Evolutionary conservation across 495 filamentous ascomycete genomes (phyloP).

Genomic region (Amphirosellinia nigrospora): DNA sequence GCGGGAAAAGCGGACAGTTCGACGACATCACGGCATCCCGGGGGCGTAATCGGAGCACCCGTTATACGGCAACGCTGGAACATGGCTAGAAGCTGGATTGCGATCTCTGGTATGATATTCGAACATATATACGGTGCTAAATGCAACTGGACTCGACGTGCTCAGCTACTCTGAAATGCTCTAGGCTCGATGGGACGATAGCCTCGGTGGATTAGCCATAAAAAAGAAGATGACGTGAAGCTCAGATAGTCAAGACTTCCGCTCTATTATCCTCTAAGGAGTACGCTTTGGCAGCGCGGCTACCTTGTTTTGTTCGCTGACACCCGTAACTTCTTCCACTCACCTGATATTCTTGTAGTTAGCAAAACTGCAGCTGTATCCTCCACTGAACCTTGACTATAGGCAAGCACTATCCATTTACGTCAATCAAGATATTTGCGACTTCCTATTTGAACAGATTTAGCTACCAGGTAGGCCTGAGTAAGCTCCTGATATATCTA

Average conservation of each 20-base stretch:
- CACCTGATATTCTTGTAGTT: not conserved
- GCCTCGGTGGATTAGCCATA: not conserved
- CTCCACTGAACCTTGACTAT: not conserved
- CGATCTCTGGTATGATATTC: not conserved
- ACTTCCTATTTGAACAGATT: not conserved
- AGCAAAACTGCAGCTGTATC: not conserved
- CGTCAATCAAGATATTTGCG: not conserved
- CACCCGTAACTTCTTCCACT: not conserved
- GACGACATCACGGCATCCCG: not conserved
- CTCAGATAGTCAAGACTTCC: not conserved
- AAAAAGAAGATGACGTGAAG: not conserved
- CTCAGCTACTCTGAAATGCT: not conserved
- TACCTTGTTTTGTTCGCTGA: not conserved
- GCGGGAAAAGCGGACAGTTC: not conserved
- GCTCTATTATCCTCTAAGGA: not conserved
- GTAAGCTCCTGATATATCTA: no score
- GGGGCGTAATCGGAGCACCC: not conserved
- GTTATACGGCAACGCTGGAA: not conserved
- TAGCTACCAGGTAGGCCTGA: not conserved
- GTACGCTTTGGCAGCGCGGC: not conserved
- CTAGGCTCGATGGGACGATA: not conserved
- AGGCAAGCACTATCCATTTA: not conserved
- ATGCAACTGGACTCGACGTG: not conserved
- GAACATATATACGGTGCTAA: not conserved
- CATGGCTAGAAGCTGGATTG: not conserved